Base-by-base conservation (phyloP, 1,139 yeast species). In the Saccharomyces hybrid region DNA sequence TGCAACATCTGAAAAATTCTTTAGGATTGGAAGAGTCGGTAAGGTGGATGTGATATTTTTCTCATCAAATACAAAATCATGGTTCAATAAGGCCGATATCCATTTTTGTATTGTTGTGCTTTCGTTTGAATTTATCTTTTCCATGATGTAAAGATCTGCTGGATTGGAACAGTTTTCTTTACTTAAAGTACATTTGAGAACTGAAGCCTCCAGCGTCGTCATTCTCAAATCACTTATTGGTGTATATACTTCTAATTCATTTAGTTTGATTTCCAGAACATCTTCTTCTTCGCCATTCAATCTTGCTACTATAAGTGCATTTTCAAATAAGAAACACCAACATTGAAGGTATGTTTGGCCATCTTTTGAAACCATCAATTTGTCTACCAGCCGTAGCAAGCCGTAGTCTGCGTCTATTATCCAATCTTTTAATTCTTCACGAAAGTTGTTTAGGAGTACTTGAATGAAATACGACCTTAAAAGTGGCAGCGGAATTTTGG, bases 31-130 rank as follows among this genome's bases (percentile, higher is more conserved):
- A 1, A 69, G 67, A 6, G 59, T 21, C n/a, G 61, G 59, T 46
- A 67, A 53, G 1, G 67, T 68, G 1, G 70, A 65, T 2, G 70
- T 65, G 28, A 69, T 60, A 48, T 56, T 58, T 3, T 48, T 29
- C 21, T 60, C 61, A 50, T 60, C 55, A 48, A 68, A 65, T 8
- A 48, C 38, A 9, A 69, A 47, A 4, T 60, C 62, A 6, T 51
- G 53, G 51, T 69, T 61, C 11, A 67, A 54, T 9, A 69, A 51
- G 0, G 65, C 71, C 1, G 69, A 61, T 5, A 67, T 64, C 73
- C 73, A 69, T 58, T 68, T 63, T 58, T 38, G 44, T 38, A 38
- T 21, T 9, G 44, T 38, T 19, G 44, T 38, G 12, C 44, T 38
- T 38, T 16, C 44, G 11, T 38, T 24, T 11, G 58, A 56, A 41